Evolutionary conservation across 768 basidiomycete species (phyloP), one percentile per base, ranked within the genome.

Genomic region (Exsudoporus frostii): DNA sequence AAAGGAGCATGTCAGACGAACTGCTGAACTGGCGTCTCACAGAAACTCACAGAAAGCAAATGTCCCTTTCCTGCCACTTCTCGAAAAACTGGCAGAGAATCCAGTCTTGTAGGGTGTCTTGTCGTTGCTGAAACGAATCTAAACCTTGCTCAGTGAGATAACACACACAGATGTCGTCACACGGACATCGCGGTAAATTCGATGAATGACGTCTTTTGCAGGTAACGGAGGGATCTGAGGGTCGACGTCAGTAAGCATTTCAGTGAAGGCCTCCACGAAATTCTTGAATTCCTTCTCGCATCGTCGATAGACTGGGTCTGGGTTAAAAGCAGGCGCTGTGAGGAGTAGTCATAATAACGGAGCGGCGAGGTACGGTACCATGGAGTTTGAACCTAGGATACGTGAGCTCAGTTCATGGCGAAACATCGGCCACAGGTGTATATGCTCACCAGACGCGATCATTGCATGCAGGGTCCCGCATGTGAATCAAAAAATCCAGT

Each of bases 41-140:
- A 33, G 30, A 47, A 14, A 78, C 88, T 73, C 67, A 91, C 93
- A 95, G 17, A 76, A 78, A 20, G 94, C 94, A 68, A 92, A 98
- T 13, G 86, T 82, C 0, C 95, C 92, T 64, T 98, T 98, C 38
- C 90, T 74, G 3, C 96, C 96, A 27, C 88, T 88, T 43, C 97
- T 77, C 4, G 92, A 94, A 60, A 95, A 90, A 49, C 85, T 88
- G 0, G 91, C 89, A 0, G 88, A 87, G 30, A 98, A 79, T 10
- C 78, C 77, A 7, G 70, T 80, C 72, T 98, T 98, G 75, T 99
- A 99, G 0, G 96, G 96, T 5, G 96, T 99, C 73, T 94, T 95
- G 66, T 94, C 90, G 51, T 91, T 91, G 65, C 89, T 92, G 71
- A 96, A 97, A 14, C 94, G 82, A 22, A 96, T 69, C 90, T 92